Evolutionary conservation across 306 rosid species (phyloP).

Genomic region (Vigna radiata): DNA sequence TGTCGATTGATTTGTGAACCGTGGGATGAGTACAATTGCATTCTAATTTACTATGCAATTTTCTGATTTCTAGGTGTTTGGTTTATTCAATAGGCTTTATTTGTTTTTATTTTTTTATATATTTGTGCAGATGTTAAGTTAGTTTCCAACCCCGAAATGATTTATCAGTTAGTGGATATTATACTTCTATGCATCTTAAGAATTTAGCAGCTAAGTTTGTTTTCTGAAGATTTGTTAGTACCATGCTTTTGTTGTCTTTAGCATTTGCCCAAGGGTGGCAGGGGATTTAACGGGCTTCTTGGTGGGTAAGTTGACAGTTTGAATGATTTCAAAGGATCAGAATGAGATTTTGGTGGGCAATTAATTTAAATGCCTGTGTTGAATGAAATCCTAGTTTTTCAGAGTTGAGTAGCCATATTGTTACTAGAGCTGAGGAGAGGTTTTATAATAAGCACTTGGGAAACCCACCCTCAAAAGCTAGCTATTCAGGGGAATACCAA

Average conservation of each 20-base stretch:
- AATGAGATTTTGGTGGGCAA: neutral
- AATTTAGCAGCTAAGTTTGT: neutral
- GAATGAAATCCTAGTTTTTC: neutral
- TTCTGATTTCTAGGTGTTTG: neutral
- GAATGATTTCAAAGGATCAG: neutral
- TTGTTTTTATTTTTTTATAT: neutral
- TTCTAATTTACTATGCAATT: conserved; percentile 8
- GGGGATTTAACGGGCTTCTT: neutral
- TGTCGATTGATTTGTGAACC: conserved; percentile 23
- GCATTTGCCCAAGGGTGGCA: neutral
- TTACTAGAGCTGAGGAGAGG: neutral
- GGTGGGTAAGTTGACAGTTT: neutral
- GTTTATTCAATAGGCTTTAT: neutral
- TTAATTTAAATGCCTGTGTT: neutral
- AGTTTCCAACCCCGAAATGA: neutral
- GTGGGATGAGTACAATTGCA: neutral
- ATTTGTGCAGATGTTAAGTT: neutral
- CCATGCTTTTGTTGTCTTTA: neutral
- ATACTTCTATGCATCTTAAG: neutral
- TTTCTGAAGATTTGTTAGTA: neutral
- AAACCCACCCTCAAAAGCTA: no score
- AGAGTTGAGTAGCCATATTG: neutral
- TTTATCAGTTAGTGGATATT: neutral
- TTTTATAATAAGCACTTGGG: neutral
- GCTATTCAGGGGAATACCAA: no score